Evolutionary conservation across 768 basidiomycete species (phyloP).

Genomic region (Tephrocybe sp.): DNA sequence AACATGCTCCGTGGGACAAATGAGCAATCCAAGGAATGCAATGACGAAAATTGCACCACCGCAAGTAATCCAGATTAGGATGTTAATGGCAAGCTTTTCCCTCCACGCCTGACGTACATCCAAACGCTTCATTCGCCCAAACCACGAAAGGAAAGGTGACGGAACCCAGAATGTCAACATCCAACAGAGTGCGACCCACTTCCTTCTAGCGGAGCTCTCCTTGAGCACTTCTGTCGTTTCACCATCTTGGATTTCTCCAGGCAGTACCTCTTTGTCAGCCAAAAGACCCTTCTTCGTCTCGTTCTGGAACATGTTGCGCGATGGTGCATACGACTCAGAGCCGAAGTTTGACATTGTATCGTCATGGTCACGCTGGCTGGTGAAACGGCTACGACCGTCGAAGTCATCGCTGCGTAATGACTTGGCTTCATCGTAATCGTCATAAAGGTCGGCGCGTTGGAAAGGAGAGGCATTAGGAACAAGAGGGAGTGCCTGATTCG

Average conservation of each 20-base stretch:
- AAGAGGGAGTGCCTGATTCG: slow-evolving; percentile 77
- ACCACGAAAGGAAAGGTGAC: slow-evolving; percentile 55
- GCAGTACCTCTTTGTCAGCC: slow-evolving; percentile 77
- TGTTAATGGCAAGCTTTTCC: slow-evolving; percentile 92
- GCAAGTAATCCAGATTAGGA: slow-evolving; percentile 95
- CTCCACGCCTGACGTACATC: slow-evolving; percentile 97
- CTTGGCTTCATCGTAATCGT: slow-evolving; percentile 74
- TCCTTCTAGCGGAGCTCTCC: slow-evolving; percentile 73
- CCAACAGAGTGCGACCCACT: slow-evolving; percentile 90
- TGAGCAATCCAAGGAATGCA: slow-evolving; percentile 78
- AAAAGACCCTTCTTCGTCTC: slow-evolving; percentile 64
- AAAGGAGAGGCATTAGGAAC: slow-evolving; percentile 82
- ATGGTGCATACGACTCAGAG: slow-evolving; percentile 91
- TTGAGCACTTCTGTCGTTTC: slow-evolving; percentile 87
- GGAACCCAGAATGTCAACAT: slow-evolving; percentile 93
- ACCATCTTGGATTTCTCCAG: slow-evolving; percentile 83
- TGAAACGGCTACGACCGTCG: slow-evolving; percentile 75
- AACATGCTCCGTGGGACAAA: slow-evolving; percentile 94
- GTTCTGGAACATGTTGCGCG: slow-evolving; percentile 92
- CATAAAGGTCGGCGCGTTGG: slow-evolving; percentile 72
- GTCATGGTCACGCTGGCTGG: slow-evolving; percentile 74
- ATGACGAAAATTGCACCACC: slow-evolving; percentile 91
- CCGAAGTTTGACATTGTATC: slow-evolving; percentile 82
- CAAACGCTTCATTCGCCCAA: slow-evolving; percentile 91
- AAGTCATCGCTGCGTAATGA: slow-evolving; percentile 76